Conservation (phyloP, 805 yeast species). For the Wickerhamiella domercqiae region DNA sequence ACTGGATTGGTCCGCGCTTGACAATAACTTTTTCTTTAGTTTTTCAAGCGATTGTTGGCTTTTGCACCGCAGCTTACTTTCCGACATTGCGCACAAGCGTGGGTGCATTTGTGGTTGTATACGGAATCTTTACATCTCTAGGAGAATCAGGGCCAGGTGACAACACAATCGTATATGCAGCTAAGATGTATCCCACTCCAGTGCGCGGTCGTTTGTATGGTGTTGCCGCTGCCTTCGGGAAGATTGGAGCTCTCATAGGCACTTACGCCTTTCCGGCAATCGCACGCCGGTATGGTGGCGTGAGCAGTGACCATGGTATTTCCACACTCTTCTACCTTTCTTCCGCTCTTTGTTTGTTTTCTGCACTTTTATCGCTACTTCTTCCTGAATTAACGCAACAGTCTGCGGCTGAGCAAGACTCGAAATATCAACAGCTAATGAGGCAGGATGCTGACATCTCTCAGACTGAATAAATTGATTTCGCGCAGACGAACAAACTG, state of each 20-base stretch:
- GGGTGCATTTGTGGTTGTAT: slow-evolving; percentile 71
- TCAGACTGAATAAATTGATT: too few species aligned
- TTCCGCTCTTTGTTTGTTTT: slow-evolving; percentile 56
- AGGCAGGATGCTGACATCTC: too few species aligned
- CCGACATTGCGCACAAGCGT: slow-evolving; percentile 39
- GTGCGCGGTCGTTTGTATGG: slow-evolving; percentile 86
- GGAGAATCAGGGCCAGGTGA: slow-evolving; percentile 96
- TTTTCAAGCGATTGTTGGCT: slow-evolving; percentile 66
- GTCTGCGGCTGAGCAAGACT: slow-evolving; percentile 67
- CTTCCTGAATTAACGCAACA: slow-evolving; percentile 75
- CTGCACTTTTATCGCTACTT: slow-evolving; percentile 55
- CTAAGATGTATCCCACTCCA: slow-evolving; percentile 75
- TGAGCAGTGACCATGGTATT: slow-evolving; percentile 35
- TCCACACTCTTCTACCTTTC: slow-evolving; percentile 74
- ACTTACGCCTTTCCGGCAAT: slow-evolving; percentile 78
- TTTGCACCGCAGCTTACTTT: slow-evolving; percentile 64
- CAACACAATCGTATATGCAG: slow-evolving; percentile 73
- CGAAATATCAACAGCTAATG: slow-evolving; percentile 47
- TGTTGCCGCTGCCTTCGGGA: slow-evolving; percentile 81
- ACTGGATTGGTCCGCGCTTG: slow-evolving; percentile 79
- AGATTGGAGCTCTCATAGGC: slow-evolving; percentile 85
- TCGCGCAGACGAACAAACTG: too few species aligned
- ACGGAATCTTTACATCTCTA: slow-evolving; percentile 71
- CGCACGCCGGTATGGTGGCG: slow-evolving; percentile 41
- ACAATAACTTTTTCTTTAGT: slow-evolving; percentile 56